A percentile compares a stretch with the other conserved stretches of the same genome.
Evolutionary conservation across 371 early-diverging fungal species (phyloP).

Genomic region (Mucor saturninus): DNA sequence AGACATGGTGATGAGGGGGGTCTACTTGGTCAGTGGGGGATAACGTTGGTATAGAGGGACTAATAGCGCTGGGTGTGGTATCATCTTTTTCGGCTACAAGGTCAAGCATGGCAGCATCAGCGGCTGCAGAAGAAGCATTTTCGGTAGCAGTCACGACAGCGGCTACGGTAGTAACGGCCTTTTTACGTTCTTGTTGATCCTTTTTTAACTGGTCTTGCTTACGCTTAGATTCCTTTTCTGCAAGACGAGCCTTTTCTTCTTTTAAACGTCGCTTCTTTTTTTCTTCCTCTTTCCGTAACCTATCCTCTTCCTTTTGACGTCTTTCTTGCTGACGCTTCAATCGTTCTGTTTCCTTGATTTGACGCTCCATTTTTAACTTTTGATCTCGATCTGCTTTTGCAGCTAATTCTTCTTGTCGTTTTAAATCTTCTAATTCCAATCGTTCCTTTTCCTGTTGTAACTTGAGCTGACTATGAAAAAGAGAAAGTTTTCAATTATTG

Average conservation of each 20-base stretch:
- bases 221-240: constrained; percentile 52
- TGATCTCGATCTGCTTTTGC: constrained; percentile 40
- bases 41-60: constrained; percentile 35
- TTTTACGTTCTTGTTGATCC: constrained; percentile 37
- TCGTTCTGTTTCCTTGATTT: constrained; percentile 50
- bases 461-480: constrained; percentile 36
- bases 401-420: constrained; percentile 43
- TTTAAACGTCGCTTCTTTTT: constrained; percentile 17
- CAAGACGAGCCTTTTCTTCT: constrained; percentile 9
- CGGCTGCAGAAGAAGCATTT: constrained; percentile 1
- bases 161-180: neutral
- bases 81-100: constrained; percentile 16
- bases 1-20: constrained; percentile 10
- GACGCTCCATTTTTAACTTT: constrained; percentile 53
- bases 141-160: neutral
- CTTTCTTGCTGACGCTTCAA: constrained; percentile 35
- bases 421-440: constrained; percentile 52
- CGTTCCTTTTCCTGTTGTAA: constrained; percentile 49
- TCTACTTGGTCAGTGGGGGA: neutral
- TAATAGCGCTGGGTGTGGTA: too few species aligned
- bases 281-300: constrained; percentile 31
- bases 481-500: too few species aligned
- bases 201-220: constrained; percentile 60
- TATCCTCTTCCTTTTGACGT: constrained; percentile 32
- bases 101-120: neutral